These are phyloP conservation scores for Ogataea philodendri DNA, from an alignment of 805 yeast species.

Conservation along the genomic window DNA sequence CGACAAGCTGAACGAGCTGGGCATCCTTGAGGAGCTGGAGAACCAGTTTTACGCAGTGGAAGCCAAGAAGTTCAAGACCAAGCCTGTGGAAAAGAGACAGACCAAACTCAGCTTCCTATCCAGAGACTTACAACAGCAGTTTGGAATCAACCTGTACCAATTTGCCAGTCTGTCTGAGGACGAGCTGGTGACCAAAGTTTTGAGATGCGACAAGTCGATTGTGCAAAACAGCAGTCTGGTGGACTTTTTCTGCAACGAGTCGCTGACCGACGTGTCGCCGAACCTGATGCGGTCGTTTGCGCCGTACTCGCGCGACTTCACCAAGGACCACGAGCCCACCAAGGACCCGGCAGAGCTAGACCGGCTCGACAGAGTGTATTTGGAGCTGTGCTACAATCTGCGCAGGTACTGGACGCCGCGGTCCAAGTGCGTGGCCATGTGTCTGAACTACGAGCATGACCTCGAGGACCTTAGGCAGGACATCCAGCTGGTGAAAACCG, in stretches of 20 bases:
- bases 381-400: conserved; percentile 66
- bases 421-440: conserved; percentile 56
- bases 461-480: conserved; percentile 58
- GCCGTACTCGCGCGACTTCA: conserved; percentile 59
- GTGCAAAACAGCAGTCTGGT: conserved; percentile 54
- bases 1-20: conserved; percentile 50
- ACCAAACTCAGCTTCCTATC: conserved; percentile 57
- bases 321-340: conserved; percentile 42
- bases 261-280: conserved; percentile 56
- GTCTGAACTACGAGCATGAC: conserved; percentile 61
- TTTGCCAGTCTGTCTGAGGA: conserved; percentile 53
- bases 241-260: conserved; percentile 71
- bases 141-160: conserved; percentile 72
- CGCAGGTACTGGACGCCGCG: conserved; percentile 72
- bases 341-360: conserved; percentile 57
- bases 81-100: conserved; percentile 39
- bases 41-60: conserved; percentile 47
- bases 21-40: conserved; percentile 66
- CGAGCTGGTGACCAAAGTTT: conserved; percentile 52
- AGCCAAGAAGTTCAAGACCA: conserved; percentile 28
- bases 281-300: conserved; percentile 54
- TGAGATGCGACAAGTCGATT: conserved; percentile 58
- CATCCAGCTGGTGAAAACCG: conserved; percentile 56
- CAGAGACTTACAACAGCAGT: conserved; percentile 73
- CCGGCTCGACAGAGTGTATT: conserved; percentile 66